A percentile compares a stretch with the other conserved stretches of the same genome.
Evolutionary conservation across 140 eudicot species (phyloP).

Genomic region (Cichorium intybus): DNA sequence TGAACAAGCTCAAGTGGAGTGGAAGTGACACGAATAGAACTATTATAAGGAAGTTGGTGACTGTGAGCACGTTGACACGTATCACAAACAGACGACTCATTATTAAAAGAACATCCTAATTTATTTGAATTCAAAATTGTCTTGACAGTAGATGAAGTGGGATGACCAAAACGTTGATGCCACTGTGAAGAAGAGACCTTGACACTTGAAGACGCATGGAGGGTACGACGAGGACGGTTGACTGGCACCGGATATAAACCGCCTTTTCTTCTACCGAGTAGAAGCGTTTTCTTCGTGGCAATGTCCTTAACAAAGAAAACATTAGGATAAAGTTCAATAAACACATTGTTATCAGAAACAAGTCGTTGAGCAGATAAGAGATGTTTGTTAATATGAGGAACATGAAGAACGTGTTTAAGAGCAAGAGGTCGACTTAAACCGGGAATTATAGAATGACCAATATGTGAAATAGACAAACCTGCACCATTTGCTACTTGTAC

Average conservation of each 20-base stretch:
- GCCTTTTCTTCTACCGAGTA: too few relatives aligned
- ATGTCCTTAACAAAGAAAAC: background rate
- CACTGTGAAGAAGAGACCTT: background rate
- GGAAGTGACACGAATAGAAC: background rate
- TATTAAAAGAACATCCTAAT: background rate
- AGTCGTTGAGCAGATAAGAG: background rate
- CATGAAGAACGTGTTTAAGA: background rate
- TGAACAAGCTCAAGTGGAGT: background rate
- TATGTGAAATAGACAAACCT: conserved; percentile 1
- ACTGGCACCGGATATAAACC: background rate
- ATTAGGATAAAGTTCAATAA: too few relatives aligned
- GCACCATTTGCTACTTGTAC: background rate
- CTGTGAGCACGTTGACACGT: background rate
- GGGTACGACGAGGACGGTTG: background rate
- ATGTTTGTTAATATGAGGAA: background rate
- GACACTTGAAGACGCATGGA: background rate
- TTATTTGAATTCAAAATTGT: background rate
- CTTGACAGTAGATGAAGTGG: background rate
- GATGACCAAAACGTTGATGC: background rate
- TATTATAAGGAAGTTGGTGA: background rate
- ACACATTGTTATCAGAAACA: background rate
- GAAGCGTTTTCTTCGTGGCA: background rate
- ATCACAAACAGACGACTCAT: background rate
- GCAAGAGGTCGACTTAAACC: background rate
- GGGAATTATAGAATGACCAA: background rate